These are phyloP conservation scores for Fragaria iinumae DNA, from an alignment of 306 rosid species.

Conservation along the genomic window DNA sequence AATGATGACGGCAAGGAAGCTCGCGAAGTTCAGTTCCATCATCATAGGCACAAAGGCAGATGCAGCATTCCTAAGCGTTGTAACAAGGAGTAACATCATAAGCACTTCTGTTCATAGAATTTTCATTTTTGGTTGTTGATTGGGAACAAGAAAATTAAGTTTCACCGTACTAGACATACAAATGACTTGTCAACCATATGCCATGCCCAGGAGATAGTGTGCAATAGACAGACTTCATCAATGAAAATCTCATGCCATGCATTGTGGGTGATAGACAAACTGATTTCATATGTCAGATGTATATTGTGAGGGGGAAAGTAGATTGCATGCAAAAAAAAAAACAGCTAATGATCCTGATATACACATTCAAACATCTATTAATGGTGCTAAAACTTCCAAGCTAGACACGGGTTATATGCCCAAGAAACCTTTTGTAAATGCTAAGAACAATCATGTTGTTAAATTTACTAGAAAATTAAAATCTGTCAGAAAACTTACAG, in stretches of 20 bases:
- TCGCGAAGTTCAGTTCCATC: slow-evolving; percentile 75
- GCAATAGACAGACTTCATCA: neutral
- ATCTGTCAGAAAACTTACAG: slow-evolving; percentile 58
- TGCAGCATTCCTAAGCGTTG: slow-evolving; percentile 68
- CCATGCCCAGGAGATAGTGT: neutral
- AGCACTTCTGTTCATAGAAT: slow-evolving; percentile 3
- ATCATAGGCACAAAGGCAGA: slow-evolving; percentile 75
- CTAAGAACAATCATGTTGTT: neutral
- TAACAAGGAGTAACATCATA: neutral
- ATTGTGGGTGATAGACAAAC: neutral
- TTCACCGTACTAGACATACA: neutral
- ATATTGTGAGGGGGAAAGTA: neutral
- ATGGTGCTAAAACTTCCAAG: neutral
- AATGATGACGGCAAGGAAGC: slow-evolving; percentile 93
- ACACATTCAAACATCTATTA: neutral
- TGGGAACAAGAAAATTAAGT: slow-evolving; percentile 9
- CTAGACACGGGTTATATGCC: neutral
- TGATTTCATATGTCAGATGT: neutral
- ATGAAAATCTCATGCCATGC: neutral
- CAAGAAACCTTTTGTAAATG: neutral
- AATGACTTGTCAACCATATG: neutral
- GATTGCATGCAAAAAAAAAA: neutral
- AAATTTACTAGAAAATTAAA: slow-evolving; percentile 21
- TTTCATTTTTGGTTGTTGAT: neutral
- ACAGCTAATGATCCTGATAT: neutral